A percentile compares a stretch with the other conserved stretches of the same genome.
These are phyloP conservation scores for Gonium pectorale DNA, from an alignment of 139 green algal genomes.

Conservation along the genomic window DNA sequence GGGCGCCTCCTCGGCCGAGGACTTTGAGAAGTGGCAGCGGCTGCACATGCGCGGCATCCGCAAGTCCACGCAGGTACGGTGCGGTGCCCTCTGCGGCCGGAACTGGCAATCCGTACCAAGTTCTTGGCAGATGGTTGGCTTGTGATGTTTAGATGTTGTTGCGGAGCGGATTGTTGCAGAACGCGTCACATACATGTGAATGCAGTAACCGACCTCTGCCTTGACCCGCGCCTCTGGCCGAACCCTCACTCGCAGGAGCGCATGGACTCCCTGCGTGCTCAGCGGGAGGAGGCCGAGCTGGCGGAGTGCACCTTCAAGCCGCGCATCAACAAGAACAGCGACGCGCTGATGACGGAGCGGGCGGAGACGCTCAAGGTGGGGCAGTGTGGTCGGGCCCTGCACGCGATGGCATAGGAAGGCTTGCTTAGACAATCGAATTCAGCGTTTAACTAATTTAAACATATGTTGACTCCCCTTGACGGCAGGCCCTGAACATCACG, in stretches of 20 bases:
- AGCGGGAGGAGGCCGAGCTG: slow-evolving; percentile 41
- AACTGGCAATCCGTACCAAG: too few relatives aligned
- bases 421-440: too few relatives aligned
- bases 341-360: slow-evolving; percentile 75
- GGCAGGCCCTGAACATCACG: slow-evolving; percentile 52
- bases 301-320: slow-evolving; percentile 82
- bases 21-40: slow-evolving; percentile 35
- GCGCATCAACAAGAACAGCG: slow-evolving; percentile 69
- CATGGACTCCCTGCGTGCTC: slow-evolving; percentile 22
- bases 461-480: too few relatives aligned
- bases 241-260: slow-evolving; percentile 26
- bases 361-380: slow-evolving; percentile 63
- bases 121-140: too few relatives aligned
- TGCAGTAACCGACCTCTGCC: too few relatives aligned
- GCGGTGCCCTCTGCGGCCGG: too few relatives aligned
- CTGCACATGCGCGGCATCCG: slow-evolving; percentile 26
- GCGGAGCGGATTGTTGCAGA: too few relatives aligned
- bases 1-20: slow-evolving; percentile 45
- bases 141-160: too few relatives aligned
- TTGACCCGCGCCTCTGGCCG: too few relatives aligned
- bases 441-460: too few relatives aligned
- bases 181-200: too few relatives aligned
- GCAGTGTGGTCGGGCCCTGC: neutral
- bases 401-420: neutral
- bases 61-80: slow-evolving; percentile 35